Base-by-base conservation (phyloP, 1,284 basidiomycete genomes). In the Sanguinoderma infundibulare region DNA sequence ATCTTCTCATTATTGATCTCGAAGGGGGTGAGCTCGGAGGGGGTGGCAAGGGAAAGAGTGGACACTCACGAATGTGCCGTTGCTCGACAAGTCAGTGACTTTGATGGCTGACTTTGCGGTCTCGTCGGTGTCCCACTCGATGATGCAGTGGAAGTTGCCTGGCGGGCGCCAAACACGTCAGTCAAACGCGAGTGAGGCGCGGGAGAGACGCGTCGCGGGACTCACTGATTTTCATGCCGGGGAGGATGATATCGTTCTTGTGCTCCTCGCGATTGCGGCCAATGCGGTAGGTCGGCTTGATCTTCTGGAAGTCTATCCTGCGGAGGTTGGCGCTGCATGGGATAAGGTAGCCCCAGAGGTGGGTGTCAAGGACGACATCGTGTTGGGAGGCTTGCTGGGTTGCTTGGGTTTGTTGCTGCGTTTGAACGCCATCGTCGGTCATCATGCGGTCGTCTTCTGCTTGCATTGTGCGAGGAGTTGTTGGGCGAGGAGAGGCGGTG, bases 71-170 rank as follows among this genome's bases (percentile, higher is more conserved):
- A 84, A 96, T 10, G 94, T 95, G 0, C 94, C 66, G 35, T 96
- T 96, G 59, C 88, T 92, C 17, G 91, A 94, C 51, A 76, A 74
- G 75, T 96, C 94, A 9, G 80, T 78, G n/a, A 96, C 83, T 49
- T 81, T 81, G 7, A 95, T 85, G 8, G 83, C 81, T 0, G 86
- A 82, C 49, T 79, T 77, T 0, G 72, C 71, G 24, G 75, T 72
- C 32, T 85, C 80, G 20, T 73, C 76, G 20, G 88, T 88, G 67
- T 91, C 86, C 90, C 90, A 92, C 4, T 74, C 74, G 59, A 93
- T 83, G 22, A 73, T 73, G 69, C 86, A 87, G 67, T 94, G 91
- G 5, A 75, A 75, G 68, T 88, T 90, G 72, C 90, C 90, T 92
- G 63, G 14, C 59, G 38, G 52, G 53, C 42, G 39, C n/a, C 36